These are phyloP conservation scores for Ormosia semicastrata DNA, from an alignment of 306 rosid species.

Conservation along the genomic window DNA sequence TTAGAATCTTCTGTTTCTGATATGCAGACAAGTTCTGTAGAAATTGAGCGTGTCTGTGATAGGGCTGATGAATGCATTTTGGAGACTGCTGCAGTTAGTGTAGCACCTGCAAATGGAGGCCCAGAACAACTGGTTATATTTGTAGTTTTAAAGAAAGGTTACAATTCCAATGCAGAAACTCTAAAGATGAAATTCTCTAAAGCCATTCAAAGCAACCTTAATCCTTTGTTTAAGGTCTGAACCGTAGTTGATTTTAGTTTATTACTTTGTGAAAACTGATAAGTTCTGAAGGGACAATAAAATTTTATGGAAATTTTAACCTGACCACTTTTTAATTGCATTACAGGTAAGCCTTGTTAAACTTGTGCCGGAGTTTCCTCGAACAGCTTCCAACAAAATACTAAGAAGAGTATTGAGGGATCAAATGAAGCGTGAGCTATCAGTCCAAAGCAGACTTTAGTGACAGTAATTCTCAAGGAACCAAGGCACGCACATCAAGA, in stretches of 20 bases:
- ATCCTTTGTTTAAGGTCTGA: conserved; percentile 80
- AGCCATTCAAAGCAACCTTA: conserved; percentile 73
- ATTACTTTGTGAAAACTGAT: background rate
- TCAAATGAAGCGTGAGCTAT: conserved; percentile 66
- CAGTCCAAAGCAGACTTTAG: conserved; percentile 62
- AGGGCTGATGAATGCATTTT: conserved; percentile 59
- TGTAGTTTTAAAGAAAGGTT: conserved; percentile 62
- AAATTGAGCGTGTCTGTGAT: conserved; percentile 75
- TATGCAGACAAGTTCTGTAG: conserved; percentile 67
- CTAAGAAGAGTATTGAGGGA: conserved; percentile 79
- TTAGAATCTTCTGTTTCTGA: conserved; percentile 22
- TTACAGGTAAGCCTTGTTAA: conserved; percentile 61
- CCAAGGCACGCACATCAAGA: background rate
- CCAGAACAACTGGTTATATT: conserved; percentile 70
- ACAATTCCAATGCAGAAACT: conserved; percentile 41
- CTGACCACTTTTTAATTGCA: conserved; percentile 8
- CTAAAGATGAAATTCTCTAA: conserved; percentile 56
- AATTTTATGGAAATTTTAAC: background rate
- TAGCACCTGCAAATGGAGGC: conserved; percentile 59
- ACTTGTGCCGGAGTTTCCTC: conserved; percentile 67
- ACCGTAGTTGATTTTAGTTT: background rate
- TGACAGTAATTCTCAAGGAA: background rate
- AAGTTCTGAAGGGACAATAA: background rate
- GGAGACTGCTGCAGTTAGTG: conserved; percentile 75
- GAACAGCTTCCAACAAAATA: conserved; percentile 81